Evolutionary conservation across 495 filamentous ascomycete species (phyloP), one percentile per base, ranked within the genome.

Genomic region (Xylaria intraflava): DNA sequence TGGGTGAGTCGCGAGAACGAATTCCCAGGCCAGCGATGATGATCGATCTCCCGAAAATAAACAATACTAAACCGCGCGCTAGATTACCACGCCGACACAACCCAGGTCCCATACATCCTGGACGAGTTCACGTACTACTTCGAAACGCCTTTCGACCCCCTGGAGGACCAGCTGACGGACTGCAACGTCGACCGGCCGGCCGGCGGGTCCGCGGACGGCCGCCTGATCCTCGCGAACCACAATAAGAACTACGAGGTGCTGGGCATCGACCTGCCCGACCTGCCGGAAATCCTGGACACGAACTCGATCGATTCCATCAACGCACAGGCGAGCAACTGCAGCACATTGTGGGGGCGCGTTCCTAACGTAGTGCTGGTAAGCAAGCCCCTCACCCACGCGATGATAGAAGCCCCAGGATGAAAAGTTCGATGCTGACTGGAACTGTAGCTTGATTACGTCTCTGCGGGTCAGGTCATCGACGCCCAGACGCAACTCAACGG

Each of bases 151-250:
- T 88, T 81, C 70, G 81, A 83, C 27, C 78, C 81, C 9, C 81
- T 73, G 20, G 72, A 75, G 22, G 60, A 72, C 0, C 74, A 74
- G 3, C 80, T 85, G 59, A 83, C 80, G 63, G 56, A 58, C 38
- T 88, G 86, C 64, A 65, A 64, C 6, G 66, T 86, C 30, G 73
- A 87, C 57, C 76, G 86, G 11, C 86, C 86, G 6, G 62, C 58
- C n/a, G 63, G 69, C 11, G 67, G 76, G 22, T 71, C 69, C 14
- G 66, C 76, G 3, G 69, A 76, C 12, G 72, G 74, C 0, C 77
- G 83, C 44, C 78, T 93, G 81, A 90, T 89, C 57, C 83, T 93
- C 67, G 87, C 85, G 31, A 95, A 95, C 62, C 89, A 95, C 67
- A 92, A 91, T 62, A 67, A 90, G 40, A 89, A 91, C 59, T 53